Evolutionary conservation across 192 early-diverging fungal species (phyloP), one percentile per base, ranked within the genome.

Genomic region (Coemansia sp.): DNA sequence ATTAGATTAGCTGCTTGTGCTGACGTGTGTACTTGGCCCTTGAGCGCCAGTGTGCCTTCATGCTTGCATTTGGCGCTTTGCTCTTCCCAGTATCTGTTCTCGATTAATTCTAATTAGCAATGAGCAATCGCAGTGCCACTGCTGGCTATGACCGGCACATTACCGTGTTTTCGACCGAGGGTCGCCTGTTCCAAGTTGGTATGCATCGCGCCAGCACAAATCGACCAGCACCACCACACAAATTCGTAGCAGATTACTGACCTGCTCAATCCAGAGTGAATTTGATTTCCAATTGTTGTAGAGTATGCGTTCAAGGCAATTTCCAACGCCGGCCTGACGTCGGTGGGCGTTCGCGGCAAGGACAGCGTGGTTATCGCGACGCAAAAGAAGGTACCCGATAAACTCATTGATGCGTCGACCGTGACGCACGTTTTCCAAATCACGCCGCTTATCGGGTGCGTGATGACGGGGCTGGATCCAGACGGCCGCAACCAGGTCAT

Each of bases 291-390:
- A 2, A n/a, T 11, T 28, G 31, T 10, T 73, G 47, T 83, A 96
- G 98, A 99, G 76, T 99, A 99, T 85, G 96, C 98, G 37, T 99
- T 98, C 85, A 99, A 99, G 83, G 98, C 98, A n/a, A 99, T 99
- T 69, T 90, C 95, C 34, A 97, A 96, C 76, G 88, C 92, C 23
- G 96, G 95, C 43, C 83, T 96, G 70, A 99, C 98, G 6, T 93
- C 94, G 45, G 89, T 99, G 38, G 96, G 94, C 48, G 89, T 99
- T 38, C 88, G 95, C 60, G 98, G 98, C 52, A 91, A 96, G 75
- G 95, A 97, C 83, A 88, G 90, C 69, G 93, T 90, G 38, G 96
- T 99, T 35, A 87, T 99, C 47, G 93, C 91, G 61, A 97, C 95
- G 33, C 98, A 99, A 70, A 96, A 94, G 84, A 99, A 99, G 77